phyloP scores from a whole-genome alignment of 202 grass and related monocot species.

The Setaria italica region DNA sequence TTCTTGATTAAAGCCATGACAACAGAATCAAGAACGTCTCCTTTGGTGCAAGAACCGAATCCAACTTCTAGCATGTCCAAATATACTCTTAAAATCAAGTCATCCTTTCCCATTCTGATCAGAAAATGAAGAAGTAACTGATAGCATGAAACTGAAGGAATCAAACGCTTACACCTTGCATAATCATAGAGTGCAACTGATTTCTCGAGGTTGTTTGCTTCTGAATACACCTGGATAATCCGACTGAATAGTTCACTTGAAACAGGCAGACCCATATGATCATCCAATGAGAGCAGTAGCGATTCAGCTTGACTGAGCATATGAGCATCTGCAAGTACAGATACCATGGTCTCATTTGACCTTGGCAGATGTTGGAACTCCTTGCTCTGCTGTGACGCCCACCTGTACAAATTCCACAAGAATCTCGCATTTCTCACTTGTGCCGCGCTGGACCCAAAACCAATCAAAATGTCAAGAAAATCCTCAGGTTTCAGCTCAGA shows the following conservation, averaged over 20 bases:
- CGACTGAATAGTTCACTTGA: slow-evolving; percentile 54
- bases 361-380: slow-evolving; percentile 74
- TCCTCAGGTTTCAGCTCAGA: slow-evolving; percentile 55
- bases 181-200: slow-evolving; percentile 67
- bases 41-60: slow-evolving; percentile 62
- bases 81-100: slow-evolving; percentile 73
- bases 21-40: slow-evolving; percentile 63
- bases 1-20: slow-evolving; percentile 55
- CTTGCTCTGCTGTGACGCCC: slow-evolving; percentile 60
- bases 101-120: slow-evolving; percentile 55
- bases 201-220: slow-evolving; percentile 57
- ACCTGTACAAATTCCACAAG: slow-evolving; percentile 81
- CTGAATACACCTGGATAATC: slow-evolving; percentile 60
- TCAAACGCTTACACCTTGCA: slow-evolving; percentile 56
- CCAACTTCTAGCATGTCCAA: slow-evolving; percentile 84
- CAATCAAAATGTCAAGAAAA: slow-evolving; percentile 71
- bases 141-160: slow-evolving; percentile 73
- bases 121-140: slow-evolving; percentile 68
- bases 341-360: slow-evolving; percentile 80
- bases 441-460: slow-evolving; percentile 49
- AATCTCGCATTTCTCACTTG: slow-evolving; percentile 63
- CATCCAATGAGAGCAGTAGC: slow-evolving; percentile 57
- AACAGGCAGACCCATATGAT: slow-evolving; percentile 38
- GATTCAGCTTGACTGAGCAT: slow-evolving; percentile 82
- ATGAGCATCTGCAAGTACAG: slow-evolving; percentile 63